phyloP scores from a whole-genome alignment of 306 rosid species.

The Potentilla sterilis region DNA sequence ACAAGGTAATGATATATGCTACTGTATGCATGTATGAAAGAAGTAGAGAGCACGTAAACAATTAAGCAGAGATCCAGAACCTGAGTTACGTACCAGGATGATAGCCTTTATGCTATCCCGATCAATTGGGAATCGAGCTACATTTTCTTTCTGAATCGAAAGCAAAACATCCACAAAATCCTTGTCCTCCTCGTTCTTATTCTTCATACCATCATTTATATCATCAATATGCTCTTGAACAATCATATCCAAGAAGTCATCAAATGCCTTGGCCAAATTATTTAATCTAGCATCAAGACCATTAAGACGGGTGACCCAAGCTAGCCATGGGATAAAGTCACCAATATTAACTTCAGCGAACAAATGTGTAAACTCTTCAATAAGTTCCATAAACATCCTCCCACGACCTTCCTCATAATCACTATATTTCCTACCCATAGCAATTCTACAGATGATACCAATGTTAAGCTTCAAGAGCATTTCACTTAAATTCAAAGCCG shows the following conservation, averaged over 20 bases:
- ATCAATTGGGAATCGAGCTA: neutral
- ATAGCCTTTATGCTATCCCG: neutral
- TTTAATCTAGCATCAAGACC: neutral
- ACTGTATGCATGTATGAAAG: too few species aligned
- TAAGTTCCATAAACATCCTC: neutral
- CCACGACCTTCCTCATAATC: neutral
- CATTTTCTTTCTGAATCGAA: neutral
- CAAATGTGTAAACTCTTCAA: neutral
- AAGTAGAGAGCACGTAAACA: too few species aligned
- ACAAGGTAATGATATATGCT: too few species aligned
- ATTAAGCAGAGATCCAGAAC: too few species aligned
- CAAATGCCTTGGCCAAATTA: too few species aligned
- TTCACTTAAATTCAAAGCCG: neutral
- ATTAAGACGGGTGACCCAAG: neutral
- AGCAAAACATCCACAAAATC: neutral
- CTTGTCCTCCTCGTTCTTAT: neutral
- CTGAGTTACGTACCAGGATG: neutral
- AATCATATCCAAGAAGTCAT: neutral
- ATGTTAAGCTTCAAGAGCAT: neutral
- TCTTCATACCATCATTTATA: too few species aligned
- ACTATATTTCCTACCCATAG: neutral
- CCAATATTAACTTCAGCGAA: neutral
- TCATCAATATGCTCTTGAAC: neutral
- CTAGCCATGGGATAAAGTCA: slow-evolving; percentile 4
- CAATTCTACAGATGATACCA: neutral